Evolutionary conservation across 768 basidiomycete genomes (phyloP).

Genomic region (Boletus subparvulus): DNA sequence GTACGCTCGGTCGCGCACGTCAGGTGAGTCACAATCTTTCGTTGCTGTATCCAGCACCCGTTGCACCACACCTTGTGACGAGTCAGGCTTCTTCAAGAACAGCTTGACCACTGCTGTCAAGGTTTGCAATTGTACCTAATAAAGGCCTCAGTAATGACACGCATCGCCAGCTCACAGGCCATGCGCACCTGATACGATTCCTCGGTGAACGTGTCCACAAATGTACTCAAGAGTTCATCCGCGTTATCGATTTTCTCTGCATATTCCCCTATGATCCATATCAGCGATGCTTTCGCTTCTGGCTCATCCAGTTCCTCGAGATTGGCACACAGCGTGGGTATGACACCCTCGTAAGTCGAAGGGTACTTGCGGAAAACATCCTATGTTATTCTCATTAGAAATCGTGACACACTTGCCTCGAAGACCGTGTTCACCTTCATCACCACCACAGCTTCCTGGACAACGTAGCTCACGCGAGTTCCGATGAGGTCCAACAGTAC

Average conservation of each 20-base stretch:
- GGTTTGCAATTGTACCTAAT: conserved; percentile 71
- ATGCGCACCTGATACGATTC: conserved; percentile 81
- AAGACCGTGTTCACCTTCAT: conserved; percentile 73
- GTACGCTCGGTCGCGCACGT: conserved; percentile 95
- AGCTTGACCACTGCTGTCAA: conserved; percentile 96
- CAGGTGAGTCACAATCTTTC: conserved; percentile 95
- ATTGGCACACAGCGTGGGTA: conserved; percentile 91
- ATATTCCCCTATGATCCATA: conserved; percentile 99
- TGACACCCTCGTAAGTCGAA: conserved; percentile 93
- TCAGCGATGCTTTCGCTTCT: conserved; percentile 95
- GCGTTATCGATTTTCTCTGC: conserved; percentile 98
- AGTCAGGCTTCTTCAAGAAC: conserved; percentile 92
- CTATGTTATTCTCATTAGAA: conserved; percentile 39
- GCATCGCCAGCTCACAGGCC: background rate
- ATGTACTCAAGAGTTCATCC: conserved; percentile 84
- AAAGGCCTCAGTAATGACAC: background rate
- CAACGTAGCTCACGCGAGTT: conserved; percentile 94
- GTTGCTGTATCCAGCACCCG: conserved; percentile 91
- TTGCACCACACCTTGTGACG: conserved; percentile 90
- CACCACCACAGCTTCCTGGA: conserved; percentile 97
- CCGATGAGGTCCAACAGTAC: conserved; percentile 90
- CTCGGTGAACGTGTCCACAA: conserved; percentile 91
- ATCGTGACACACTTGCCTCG: too few relatives aligned
- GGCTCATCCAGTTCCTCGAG: conserved; percentile 97
- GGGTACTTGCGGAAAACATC: conserved; percentile 99